Base-by-base conservation (phyloP, 2,329 filamentous ascomycete genomes). In the Colletotrichum camelliae region DNA sequence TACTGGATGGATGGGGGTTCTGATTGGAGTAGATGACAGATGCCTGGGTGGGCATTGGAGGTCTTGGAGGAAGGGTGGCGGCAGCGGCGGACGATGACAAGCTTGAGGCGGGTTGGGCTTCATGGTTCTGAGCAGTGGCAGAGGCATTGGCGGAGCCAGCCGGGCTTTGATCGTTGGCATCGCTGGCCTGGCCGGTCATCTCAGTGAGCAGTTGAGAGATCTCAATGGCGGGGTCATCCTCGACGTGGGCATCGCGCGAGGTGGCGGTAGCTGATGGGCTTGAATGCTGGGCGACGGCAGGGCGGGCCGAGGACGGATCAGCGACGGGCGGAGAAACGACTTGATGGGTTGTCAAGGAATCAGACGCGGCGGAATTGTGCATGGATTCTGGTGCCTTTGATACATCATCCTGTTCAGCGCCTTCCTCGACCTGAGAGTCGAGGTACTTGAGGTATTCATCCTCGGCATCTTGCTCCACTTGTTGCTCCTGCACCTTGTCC, bases 371-470 rank as follows among this genome's bases (percentile, higher is more conserved):
- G 81, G 85, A 82, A 83, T 83, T 80, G 82, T 82, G 81, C 82
- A 85, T 86, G 83, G 85, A 86, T 85, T 86, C 82, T 85, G 80
- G 82, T 79, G 84, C 83, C 80, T 86, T 83, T 83, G 86, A 85
- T 88, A 88, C 84, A 88, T 86, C 70, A 60, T 79, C 79, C 77
- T 80, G 80, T 74, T 78, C 81, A 73, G 77, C 77, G 78, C 76
- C 79, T 81, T 83, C 81, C 79, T 81, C 83, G 18, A 77, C 83
- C 82, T 75, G 86, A 73, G 88, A 89, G 82, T 89, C 86, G 85
- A 89, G 88, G 48, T 84, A 87, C 81, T 86, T 89, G 79, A 87
- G 86, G 83, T 89, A 88, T 79, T 89, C 87, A 84, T 89, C 88
- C 81, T 84, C 86, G 60, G 79, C 74, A 52, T 79, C 81, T 48